Evolutionary conservation across 139 green algal genomes (phyloP).

Genomic region (Micromonas commoda): DNA sequence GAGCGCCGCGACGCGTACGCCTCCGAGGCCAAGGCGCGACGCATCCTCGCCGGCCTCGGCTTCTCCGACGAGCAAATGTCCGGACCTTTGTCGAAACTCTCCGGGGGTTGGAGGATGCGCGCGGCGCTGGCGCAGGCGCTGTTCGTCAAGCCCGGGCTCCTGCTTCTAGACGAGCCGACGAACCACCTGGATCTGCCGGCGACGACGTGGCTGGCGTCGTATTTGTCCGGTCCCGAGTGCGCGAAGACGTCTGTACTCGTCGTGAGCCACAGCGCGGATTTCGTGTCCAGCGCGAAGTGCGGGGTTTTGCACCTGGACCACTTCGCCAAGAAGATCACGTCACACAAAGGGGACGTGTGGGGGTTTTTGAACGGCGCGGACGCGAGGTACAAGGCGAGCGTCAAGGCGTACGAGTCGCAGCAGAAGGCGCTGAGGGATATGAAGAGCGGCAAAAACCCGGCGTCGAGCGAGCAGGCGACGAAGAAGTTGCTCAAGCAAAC

Average conservation of each 20-base stretch:
- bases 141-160: constrained; percentile 48
- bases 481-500: neutral
- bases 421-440: neutral
- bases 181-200: constrained; percentile 51
- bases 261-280: neutral
- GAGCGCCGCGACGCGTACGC: neutral
- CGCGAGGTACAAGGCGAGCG: neutral
- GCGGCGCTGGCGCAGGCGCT: constrained; percentile 46
- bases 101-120: constrained; percentile 49
- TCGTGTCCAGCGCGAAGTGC: neutral
- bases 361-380: neutral
- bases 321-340: neutral
- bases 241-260: neutral
- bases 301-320: neutral
- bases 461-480: neutral
- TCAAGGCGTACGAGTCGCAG: neutral
- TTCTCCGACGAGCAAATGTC: constrained; percentile 31
- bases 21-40: neutral
- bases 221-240: neutral
- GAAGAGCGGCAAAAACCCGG: neutral
- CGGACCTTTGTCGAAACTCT: neutral
- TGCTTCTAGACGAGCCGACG: constrained; percentile 52
- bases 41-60: constrained; percentile 31
- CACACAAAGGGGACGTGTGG: neutral
- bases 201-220: constrained; percentile 40